These are phyloP conservation scores for Anaeromyces robustus DNA, from an alignment of 192 early-diverging fungal genomes.

Conservation along the genomic window DNA sequence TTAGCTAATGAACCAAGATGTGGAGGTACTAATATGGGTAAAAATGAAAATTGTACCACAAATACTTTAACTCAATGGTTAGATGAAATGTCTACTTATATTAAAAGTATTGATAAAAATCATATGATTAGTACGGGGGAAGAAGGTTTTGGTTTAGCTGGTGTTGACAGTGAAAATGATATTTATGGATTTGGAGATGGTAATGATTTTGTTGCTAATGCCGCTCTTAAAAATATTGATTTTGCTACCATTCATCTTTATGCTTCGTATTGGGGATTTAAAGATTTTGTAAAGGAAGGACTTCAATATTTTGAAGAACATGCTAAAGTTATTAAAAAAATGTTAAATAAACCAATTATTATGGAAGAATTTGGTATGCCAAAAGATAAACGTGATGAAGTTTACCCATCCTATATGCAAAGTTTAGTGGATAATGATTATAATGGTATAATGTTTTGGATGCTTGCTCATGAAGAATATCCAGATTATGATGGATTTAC, in stretches of 20 bases:
- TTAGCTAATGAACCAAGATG: slow-evolving; percentile 49
- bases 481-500: too few relatives aligned
- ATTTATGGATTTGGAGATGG: background rate
- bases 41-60: background rate
- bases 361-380: too few relatives aligned
- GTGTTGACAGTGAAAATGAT: slow-evolving; percentile 34
- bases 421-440: too few relatives aligned
- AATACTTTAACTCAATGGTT: slow-evolving; percentile 24
- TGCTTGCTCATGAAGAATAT: too few relatives aligned
- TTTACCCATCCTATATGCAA: too few relatives aligned
- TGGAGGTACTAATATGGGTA: background rate
- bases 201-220: too few relatives aligned
- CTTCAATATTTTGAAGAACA: slow-evolving; percentile 15
- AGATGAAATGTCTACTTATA: slow-evolving; percentile 20
- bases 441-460: too few relatives aligned
- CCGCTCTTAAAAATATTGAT: slow-evolving; percentile 12
- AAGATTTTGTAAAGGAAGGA: slow-evolving; percentile 18
- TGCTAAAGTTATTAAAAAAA: slow-evolving; percentile 20
- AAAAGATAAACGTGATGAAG: too few relatives aligned
- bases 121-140: slow-evolving; percentile 46
- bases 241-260: slow-evolving; percentile 35
- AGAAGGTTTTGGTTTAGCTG: slow-evolving; percentile 24
- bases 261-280: slow-evolving; percentile 12
- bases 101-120: slow-evolving; percentile 22
- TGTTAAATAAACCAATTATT: slow-evolving; percentile 20